phyloP scores from a whole-genome alignment of 345 rosid species.

The Gossypium turneri region DNA sequence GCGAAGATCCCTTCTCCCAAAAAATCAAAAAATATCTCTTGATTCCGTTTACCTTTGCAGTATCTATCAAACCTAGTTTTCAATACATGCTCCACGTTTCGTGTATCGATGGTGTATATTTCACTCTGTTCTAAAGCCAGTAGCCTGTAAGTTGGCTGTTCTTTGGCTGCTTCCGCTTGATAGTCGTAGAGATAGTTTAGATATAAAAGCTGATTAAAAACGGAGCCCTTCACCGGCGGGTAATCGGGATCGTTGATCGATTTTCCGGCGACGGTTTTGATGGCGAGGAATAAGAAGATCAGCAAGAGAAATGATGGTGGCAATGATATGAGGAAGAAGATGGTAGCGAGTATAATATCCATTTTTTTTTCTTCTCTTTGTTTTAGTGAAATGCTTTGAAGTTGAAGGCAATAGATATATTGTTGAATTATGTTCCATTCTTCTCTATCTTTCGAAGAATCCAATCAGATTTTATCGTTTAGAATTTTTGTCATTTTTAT shows the following conservation, averaged over 20 bases:
- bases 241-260: slow-evolving; percentile 24
- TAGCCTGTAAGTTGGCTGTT: slow-evolving; percentile 49
- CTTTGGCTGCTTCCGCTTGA: slow-evolving; percentile 41
- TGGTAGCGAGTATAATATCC: slow-evolving; percentile 22
- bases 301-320: slow-evolving; percentile 20
- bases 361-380: neutral
- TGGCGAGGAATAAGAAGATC: slow-evolving; percentile 16
- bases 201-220: slow-evolving; percentile 41
- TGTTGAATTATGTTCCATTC: neutral
- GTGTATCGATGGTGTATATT: slow-evolving; percentile 48
- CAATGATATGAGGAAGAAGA: slow-evolving; percentile 20
- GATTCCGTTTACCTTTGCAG: slow-evolving; percentile 43
- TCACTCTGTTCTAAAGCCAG: slow-evolving; percentile 40
- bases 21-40: slow-evolving; percentile 36
- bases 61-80: slow-evolving; percentile 51
- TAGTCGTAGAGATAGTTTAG: slow-evolving; percentile 51
- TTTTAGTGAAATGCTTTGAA: too few species aligned
- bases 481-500: too few species aligned
- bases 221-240: neutral
- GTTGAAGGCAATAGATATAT: neutral
- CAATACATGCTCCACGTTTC: slow-evolving; percentile 61
- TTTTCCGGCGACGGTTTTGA: slow-evolving; percentile 45
- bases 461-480: too few species aligned
- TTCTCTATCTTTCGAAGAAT: too few species aligned
- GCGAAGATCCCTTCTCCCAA: slow-evolving; percentile 72